phyloP scores from a whole-genome alignment of 2,329 filamentous ascomycete species.

The Botrytis deweyae region DNA sequence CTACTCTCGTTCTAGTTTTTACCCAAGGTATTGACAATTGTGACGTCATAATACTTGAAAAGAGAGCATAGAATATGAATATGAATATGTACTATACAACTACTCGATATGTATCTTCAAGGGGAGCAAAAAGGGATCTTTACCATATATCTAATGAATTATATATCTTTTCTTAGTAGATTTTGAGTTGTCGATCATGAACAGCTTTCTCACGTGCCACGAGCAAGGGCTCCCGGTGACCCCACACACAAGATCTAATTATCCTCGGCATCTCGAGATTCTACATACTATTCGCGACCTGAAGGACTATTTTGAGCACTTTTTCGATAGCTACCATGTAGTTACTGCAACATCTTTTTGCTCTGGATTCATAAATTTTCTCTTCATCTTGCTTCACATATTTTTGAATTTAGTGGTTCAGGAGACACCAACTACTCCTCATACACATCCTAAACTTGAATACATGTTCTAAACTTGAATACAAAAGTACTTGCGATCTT shows the following conservation, averaged over 20 bases:
- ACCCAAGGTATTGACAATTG: background rate
- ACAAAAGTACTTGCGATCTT: background rate
- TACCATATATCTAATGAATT: background rate
- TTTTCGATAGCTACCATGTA: background rate
- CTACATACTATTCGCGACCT: background rate
- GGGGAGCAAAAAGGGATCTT: background rate
- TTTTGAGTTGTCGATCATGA: background rate
- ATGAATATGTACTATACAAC: background rate
- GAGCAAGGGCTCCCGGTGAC: background rate
- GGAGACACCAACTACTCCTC: no score
- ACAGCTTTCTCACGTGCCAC: background rate
- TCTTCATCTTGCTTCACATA: background rate
- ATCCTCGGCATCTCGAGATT: conserved; percentile 1
- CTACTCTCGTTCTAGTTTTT: background rate
- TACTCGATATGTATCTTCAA: background rate
- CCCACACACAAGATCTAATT: background rate
- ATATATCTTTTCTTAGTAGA: background rate
- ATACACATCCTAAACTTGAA: background rate
- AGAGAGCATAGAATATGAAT: background rate
- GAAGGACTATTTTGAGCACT: background rate
- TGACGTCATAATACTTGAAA: background rate
- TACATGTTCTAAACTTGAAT: background rate
- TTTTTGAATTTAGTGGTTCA: background rate
- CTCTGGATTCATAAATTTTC: background rate
- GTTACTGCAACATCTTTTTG: background rate